Evolutionary conservation across 768 basidiomycete genomes (phyloP), one percentile per base, ranked within the genome.

Genomic region (Auricularia heimuer): DNA sequence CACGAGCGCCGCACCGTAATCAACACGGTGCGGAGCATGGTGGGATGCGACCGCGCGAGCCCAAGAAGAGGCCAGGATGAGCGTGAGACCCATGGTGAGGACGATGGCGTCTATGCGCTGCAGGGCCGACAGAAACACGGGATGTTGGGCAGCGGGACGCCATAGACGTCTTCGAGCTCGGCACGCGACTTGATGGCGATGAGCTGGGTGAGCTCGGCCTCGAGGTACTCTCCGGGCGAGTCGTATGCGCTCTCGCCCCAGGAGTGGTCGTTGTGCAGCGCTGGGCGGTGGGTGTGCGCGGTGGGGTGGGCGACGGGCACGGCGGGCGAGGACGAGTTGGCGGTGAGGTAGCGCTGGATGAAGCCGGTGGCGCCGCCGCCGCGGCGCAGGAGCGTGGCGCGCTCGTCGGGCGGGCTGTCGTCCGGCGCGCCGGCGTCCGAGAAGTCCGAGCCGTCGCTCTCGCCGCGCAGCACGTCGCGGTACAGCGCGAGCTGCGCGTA

Each of bases 81-180:
- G 81, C 45, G 80, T 85, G 60, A 86, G 77, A 8, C 89, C 90
- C 18, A 92, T 71, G 12, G 88, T 83, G 63, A 90, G 81, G 6
- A 92, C 72, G 66, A 92, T 81, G 3, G 86, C 81, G 72, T 90
- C 90, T 66, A 91, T 75, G 63, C 90, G 83, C 71, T 91, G 88
- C 63, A 94, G 78, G 70, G 85, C 88, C 7, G 86, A 83, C 21
- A 94, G 81, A 71, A 92, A 89, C 2, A 89, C 85, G 0, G 91
- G 91, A 94, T 89, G 67, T 80, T 80, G 58, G 93, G 85, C 45
- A 88, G 79, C 2, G 92, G 88, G n/a, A 89, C 74, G 1, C 91
- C 91, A 70, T 90, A 92, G 4, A 91, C 80, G 61, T 85, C 84
- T 71, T 92, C 91, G 45, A 94, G 74, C 65, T 93, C 92, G 71